Base-by-base conservation (phyloP, 1,284 basidiomycete species). In the Volvariella volvacea region DNA sequence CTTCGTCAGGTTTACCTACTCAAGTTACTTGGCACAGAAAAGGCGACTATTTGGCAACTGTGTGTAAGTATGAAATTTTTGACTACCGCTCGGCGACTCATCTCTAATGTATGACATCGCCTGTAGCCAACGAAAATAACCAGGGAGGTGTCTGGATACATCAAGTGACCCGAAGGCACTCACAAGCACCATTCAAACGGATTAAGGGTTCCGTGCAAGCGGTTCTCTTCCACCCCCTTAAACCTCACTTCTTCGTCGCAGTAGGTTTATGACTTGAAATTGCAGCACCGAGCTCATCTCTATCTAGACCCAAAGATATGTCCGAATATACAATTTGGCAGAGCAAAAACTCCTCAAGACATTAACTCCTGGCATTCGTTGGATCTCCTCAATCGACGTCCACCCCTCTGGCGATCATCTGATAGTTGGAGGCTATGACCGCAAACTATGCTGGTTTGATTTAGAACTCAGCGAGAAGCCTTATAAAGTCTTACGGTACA, bases 381-480 rank as follows among this genome's bases (percentile, higher is more conserved):
- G 95, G 95, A 97, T 99, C 59, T 95, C 92, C 25, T 89, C 82
- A 7, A 83, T 99, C 80, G 93, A 97, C 62, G 78, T 99, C 16
- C 96, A 99, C 65, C 91, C 95, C 4, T 84, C 84, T 42, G 93
- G 93, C 33, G 93, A 98, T 59, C 93, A 99, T 69, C 70, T 99
- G 50, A 89, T 99, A 52, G 88, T 99, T 36, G 96, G 96, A 48
- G 89, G 89, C 43, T 99, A 99, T 66, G 96, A 99, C 70, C 87
- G 91, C 55, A 95, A 97, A 64, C 70, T 99, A 14, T 93, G 91
- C 58, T 99, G 96, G 96, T 99, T 99, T 65, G 96, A 99, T 69
- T 72, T 99, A 48, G 96, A 99, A 59, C 79, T 99, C 44, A 89
- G 86, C 56, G 85, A 88, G 54, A 93, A 95, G 62, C 96, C 96